phyloP scores from a whole-genome alignment of 208 protist genomes.

The Porcisia hertigi region DNA sequence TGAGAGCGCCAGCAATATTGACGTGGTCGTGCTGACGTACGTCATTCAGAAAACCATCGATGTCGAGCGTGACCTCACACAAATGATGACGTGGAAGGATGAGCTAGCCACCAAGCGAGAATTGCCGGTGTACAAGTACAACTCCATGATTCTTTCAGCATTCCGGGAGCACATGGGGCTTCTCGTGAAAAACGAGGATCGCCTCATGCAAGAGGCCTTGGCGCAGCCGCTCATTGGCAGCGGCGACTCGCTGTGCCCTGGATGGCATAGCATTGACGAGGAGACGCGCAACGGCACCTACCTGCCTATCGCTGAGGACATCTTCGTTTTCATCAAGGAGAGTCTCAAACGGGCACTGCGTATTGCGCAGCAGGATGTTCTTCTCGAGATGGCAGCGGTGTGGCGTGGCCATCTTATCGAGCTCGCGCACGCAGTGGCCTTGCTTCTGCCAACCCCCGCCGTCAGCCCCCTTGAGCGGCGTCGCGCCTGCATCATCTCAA shows the following conservation, averaged over 20 bases:
- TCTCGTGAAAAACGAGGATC: slow-evolving; percentile 80
- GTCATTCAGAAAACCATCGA: slow-evolving; percentile 93
- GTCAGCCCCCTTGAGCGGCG: slow-evolving; percentile 52
- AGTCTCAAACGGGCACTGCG: slow-evolving; percentile 80
- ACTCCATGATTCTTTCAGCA: slow-evolving; percentile 78
- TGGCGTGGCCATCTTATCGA: slow-evolving; percentile 79
- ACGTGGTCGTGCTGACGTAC: slow-evolving; percentile 88
- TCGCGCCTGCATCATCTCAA: slow-evolving; percentile 84
- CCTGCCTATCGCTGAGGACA: slow-evolving; percentile 85
- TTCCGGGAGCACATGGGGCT: slow-evolving; percentile 87
- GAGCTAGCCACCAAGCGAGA: slow-evolving; percentile 57
- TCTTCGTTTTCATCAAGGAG: slow-evolving; percentile 92
- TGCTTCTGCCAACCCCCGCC: slow-evolving; percentile 48
- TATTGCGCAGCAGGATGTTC: slow-evolving; percentile 85
- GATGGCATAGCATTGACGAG: slow-evolving; percentile 67
- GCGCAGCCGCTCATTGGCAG: slow-evolving; percentile 80
- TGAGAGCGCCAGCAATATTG: slow-evolving; percentile 70
- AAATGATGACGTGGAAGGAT: slow-evolving; percentile 78
- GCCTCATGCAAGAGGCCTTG: slow-evolving; percentile 84
- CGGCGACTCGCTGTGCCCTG: slow-evolving; percentile 70
- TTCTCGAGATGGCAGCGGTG: slow-evolving; percentile 85
- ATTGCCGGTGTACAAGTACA: slow-evolving; percentile 82
- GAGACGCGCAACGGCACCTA: slow-evolving; percentile 54
- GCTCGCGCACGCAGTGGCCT: slow-evolving; percentile 42
- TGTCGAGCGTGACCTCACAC: slow-evolving; percentile 91